phyloP scores from a whole-genome alignment of 768 basidiomycete genomes.

The Filobasidium wieringae region DNA sequence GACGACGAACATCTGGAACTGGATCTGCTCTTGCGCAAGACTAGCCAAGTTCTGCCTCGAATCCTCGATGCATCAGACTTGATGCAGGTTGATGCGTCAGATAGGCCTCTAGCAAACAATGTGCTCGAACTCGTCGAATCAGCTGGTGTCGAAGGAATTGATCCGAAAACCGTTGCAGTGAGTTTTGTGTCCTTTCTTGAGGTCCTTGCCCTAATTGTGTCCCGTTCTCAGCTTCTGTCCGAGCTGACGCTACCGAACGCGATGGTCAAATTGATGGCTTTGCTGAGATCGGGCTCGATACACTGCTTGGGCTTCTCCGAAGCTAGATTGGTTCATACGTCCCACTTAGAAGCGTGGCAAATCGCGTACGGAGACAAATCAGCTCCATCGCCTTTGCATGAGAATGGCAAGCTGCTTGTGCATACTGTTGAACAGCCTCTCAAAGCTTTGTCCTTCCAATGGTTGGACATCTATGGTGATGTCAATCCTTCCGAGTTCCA shows the following conservation, averaged over 20 bases:
- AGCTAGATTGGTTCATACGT: neutral
- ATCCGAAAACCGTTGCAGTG: constrained; percentile 17
- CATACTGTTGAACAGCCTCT: neutral
- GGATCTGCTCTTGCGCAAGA: constrained; percentile 7
- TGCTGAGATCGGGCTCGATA: neutral
- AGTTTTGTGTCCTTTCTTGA: neutral
- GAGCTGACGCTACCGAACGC: neutral
- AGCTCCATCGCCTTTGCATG: neutral
- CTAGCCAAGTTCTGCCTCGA: neutral
- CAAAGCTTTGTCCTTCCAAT: constrained; percentile 19
- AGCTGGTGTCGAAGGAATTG: constrained; percentile 22
- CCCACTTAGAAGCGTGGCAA: neutral
- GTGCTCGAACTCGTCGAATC: constrained; percentile 6
- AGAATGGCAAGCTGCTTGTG: constrained; percentile 1
- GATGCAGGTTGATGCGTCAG: neutral
- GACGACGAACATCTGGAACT: constrained; percentile 32
- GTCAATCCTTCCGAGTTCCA: constrained; percentile 19
- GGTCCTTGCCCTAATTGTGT: neutral
- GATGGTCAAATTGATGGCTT: neutral
- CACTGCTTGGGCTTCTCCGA: neutral
- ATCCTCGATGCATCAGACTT: neutral
- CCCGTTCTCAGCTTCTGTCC: neutral
- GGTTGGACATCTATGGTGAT: constrained; percentile 27
- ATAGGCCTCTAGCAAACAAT: too few species aligned
- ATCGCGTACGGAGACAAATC: neutral